Evolutionary conservation across 345 rosid genomes (phyloP).

Genomic region (Melaleuca quinquenervia): DNA sequence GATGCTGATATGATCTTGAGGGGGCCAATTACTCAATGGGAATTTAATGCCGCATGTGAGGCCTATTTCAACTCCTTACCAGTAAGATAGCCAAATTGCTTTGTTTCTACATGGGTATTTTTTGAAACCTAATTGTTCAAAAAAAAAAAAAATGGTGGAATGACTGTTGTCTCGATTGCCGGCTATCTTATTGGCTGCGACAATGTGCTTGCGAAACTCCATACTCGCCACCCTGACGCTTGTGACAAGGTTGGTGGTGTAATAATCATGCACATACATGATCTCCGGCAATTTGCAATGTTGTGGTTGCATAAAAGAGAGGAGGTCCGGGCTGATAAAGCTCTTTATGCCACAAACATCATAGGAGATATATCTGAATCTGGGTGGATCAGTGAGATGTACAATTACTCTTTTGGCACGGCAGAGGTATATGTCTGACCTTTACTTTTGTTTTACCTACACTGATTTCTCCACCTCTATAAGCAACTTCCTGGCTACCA

Average conservation of each 20-base stretch:
- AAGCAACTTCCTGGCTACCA: not conserved
- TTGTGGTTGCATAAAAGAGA: slow-evolving; percentile 93
- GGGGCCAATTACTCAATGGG: slow-evolving; percentile 98
- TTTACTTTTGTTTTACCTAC: not conserved
- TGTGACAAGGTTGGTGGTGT: slow-evolving; percentile 99
- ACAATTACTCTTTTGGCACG: slow-evolving; percentile 95
- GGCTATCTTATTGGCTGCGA: slow-evolving; percentile 95
- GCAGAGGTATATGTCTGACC: slow-evolving; percentile 67
- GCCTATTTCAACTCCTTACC: slow-evolving; percentile 97
- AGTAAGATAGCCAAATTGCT: slow-evolving; percentile 34
- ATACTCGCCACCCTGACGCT: slow-evolving; percentile 82
- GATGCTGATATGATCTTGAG: slow-evolving; percentile 98
- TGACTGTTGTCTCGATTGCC: not conserved
- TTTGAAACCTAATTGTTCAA: not conserved
- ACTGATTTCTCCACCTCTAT: not conserved
- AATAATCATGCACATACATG: slow-evolving; percentile 93
- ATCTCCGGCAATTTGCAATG: slow-evolving; percentile 79
- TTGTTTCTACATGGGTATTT: not conserved
- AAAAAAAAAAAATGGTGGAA: not conserved
- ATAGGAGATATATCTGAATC: slow-evolving; percentile 85
- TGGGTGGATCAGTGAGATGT: slow-evolving; percentile 99
- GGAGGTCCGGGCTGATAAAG: slow-evolving; percentile 95
- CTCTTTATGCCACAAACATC: slow-evolving; percentile 76
- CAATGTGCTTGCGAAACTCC: slow-evolving; percentile 90
- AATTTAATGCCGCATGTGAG: slow-evolving; percentile 82